Percentiles rank a stretch among this genome's conserved stretches.
Evolutionary conservation across 768 basidiomycete genomes (phyloP).

Genomic region (Crassisporium funariophilum): DNA sequence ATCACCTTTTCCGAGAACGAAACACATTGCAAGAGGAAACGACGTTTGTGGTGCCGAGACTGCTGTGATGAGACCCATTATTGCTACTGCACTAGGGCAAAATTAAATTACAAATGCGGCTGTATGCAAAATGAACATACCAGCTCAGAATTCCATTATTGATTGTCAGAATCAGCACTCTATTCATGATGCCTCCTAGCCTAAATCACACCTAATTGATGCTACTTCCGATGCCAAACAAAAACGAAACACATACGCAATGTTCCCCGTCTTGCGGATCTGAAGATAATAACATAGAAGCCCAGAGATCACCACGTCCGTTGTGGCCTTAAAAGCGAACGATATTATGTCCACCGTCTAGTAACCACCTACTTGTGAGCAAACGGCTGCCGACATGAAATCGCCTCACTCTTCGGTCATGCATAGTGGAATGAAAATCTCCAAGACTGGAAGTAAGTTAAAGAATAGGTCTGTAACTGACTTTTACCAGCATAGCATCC

Average conservation of each 20-base stretch:
- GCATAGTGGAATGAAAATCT: too few relatives aligned
- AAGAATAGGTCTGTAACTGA: not conserved
- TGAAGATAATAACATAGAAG: conserved; percentile 13
- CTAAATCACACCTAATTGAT: too few relatives aligned
- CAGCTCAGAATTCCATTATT: conserved; percentile 15
- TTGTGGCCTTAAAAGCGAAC: conserved; percentile 6
- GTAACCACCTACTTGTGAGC: not conserved
- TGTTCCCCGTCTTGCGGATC: conserved; percentile 11
- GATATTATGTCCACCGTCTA: not conserved
- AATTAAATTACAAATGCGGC: not conserved
- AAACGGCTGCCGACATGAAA: too few relatives aligned
- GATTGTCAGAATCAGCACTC: conserved; percentile 12
- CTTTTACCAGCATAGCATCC: too few relatives aligned
- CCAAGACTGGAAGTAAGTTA: too few relatives aligned
- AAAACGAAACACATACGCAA: conserved; percentile 4
- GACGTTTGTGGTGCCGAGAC: conserved; percentile 4
- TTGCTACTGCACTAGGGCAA: conserved; percentile 9
- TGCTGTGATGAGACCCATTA: too few relatives aligned
- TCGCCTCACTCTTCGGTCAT: too few relatives aligned
- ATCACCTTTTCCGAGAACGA: conserved; percentile 17
- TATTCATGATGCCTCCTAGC: conserved; percentile 5
- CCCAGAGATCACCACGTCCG: conserved; percentile 10
- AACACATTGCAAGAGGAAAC: conserved; percentile 7
- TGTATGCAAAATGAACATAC: not conserved
- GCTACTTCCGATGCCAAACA: too few relatives aligned